Conservation (phyloP, 1,284 basidiomycete genomes). For the Cystobasidium sp. region DNA sequence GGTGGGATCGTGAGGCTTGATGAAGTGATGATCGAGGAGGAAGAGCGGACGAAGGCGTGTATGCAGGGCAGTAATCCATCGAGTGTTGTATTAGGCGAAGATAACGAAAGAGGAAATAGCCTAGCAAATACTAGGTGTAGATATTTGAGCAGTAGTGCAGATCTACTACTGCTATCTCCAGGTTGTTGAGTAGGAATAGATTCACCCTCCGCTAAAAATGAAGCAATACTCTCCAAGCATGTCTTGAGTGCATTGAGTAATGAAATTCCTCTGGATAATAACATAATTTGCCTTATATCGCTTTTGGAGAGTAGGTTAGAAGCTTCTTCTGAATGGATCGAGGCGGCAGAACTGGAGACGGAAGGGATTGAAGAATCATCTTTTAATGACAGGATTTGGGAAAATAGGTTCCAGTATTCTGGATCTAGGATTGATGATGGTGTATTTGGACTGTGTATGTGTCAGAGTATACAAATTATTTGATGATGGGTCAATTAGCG, state of each 20-base stretch:
- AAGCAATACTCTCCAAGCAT: constrained; percentile 8
- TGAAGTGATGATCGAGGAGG: background rate
- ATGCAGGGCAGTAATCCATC: constrained; percentile 28
- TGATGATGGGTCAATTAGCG: background rate
- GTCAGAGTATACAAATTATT: background rate
- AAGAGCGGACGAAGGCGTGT: constrained; percentile 28
- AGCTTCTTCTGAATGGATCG: background rate
- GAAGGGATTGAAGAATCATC: constrained; percentile 19
- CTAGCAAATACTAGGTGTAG: background rate
- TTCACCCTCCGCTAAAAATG: background rate
- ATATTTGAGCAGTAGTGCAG: background rate
- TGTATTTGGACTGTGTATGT: constrained; percentile 7
- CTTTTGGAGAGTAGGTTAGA: constrained; percentile 23
- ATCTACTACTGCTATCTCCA: background rate
- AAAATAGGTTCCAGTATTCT: constrained; percentile 21
- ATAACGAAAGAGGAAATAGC: constrained; percentile 14
- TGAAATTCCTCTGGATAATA: background rate
- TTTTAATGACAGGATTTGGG: constrained; percentile 6
- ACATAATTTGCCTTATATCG: constrained; percentile 12
- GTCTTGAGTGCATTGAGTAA: constrained; percentile 7
- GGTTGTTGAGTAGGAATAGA: background rate
- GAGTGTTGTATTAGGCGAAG: constrained; percentile 8
- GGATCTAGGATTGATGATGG: constrained; percentile 16
- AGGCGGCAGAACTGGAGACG: background rate
- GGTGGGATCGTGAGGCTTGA: background rate